Evolutionary conservation across 805 yeast species (phyloP).

Genomic region (Zygoascus biomembranicola): DNA sequence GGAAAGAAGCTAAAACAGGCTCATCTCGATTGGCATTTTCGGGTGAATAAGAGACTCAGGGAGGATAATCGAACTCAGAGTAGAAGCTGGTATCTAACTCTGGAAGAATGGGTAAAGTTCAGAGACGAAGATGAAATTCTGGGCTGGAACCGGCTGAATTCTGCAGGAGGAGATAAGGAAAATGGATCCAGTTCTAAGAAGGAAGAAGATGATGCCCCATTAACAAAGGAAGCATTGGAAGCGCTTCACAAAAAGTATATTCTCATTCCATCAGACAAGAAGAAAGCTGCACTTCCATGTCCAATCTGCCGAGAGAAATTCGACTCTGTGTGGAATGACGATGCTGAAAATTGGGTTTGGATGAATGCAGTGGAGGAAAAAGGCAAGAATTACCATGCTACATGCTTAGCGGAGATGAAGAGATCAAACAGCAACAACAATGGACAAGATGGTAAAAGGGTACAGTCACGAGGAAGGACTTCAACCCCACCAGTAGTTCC

Average conservation of each 20-base stretch:
- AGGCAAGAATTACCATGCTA: conserved; percentile 51
- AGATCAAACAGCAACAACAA: conserved; percentile 5
- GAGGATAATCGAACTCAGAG: conserved; percentile 45
- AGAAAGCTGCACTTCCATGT: conserved; percentile 50
- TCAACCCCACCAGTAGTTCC: not conserved
- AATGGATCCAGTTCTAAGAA: conserved; percentile 9
- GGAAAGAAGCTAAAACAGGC: conserved; percentile 48
- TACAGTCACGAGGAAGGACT: conserved; percentile 1
- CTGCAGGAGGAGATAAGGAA: conserved; percentile 12
- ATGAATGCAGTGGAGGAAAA: conserved; percentile 48
- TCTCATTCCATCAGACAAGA: conserved; percentile 55
- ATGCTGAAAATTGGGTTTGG: conserved; percentile 78
- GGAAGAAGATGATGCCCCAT: conserved; percentile 7
- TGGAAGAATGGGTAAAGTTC: conserved; percentile 63
- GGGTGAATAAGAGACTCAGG: conserved; percentile 72
- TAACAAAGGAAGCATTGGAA: conserved; percentile 19
- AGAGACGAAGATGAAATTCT: conserved; percentile 52
- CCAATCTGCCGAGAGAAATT: conserved; percentile 64
- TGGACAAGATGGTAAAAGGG: not conserved
- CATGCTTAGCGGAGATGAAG: conserved; percentile 60
- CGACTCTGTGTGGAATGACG: conserved; percentile 61
- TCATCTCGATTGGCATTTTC: conserved; percentile 94
- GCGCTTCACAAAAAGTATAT: conserved; percentile 44
- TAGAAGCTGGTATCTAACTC: conserved; percentile 74
- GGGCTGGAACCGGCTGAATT: conserved; percentile 24